Conservation (phyloP, 768 basidiomycete genomes). For the Naganishia antarctica region DNA sequence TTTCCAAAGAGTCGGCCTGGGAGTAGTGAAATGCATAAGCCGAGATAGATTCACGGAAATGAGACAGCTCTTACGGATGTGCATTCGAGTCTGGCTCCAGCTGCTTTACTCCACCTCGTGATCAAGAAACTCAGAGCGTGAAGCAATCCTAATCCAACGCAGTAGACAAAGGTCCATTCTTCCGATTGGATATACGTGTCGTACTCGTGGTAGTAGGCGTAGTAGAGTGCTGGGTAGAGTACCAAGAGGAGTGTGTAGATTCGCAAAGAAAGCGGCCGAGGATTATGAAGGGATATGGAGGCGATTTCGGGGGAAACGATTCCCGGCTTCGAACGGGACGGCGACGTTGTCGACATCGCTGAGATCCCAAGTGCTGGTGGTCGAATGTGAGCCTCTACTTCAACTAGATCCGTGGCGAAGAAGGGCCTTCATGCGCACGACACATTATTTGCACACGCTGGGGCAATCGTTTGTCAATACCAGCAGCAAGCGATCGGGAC, state of each 20-base stretch:
- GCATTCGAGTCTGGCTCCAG: conserved; percentile 74
- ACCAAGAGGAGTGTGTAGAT: conserved; percentile 49
- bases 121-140: conserved; percentile 89
- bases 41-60: background rate
- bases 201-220: conserved; percentile 86
- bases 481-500: too few relatives aligned
- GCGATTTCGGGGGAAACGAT: conserved; percentile 50
- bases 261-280: conserved; percentile 44
- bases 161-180: conserved; percentile 96
- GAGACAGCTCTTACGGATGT: conserved; percentile 50
- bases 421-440: too few relatives aligned
- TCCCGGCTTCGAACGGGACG: conserved; percentile 20
- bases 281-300: conserved; percentile 48
- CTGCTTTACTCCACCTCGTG: conserved; percentile 80
- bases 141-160: conserved; percentile 72
- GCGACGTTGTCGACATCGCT: conserved; percentile 9
- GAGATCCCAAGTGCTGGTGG: too few relatives aligned
- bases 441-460: too few relatives aligned
- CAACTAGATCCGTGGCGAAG: too few relatives aligned
- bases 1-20: conserved; percentile 58
- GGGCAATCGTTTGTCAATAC: too few relatives aligned
- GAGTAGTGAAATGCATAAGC: background rate
- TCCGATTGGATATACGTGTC: conserved; percentile 85
- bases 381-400: too few relatives aligned
- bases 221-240: conserved; percentile 53